Evolutionary conservation across 1,139 yeast species (phyloP), one percentile per base, ranked within the genome.

Genomic region (Kurtzmaniella natalensis): DNA sequence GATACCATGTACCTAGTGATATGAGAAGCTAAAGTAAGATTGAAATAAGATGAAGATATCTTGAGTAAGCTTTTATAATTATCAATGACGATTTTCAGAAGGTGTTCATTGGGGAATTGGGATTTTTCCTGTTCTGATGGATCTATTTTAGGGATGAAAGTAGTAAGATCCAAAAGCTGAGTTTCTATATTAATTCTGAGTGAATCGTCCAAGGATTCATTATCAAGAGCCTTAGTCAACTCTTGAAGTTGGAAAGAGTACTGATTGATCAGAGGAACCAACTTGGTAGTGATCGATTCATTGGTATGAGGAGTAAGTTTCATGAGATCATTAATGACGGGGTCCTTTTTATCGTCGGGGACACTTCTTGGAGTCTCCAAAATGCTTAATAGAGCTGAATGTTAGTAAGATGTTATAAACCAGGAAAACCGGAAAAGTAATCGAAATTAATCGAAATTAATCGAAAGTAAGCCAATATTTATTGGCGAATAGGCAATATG

Each of bases 1-100:
- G 61, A 64, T 14, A 69, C 75, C 38, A 63, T 44, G 38, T 51
- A 69, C 34, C 57, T 57, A 10, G 71, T 67, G 14, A 66, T 45
- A 26, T 58, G 67, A 5, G 70, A 54, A 3, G 70, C 50, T 15
- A 69, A 46, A 1, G 70, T 52, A 30, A 68, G 43, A 43, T 67
- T 66, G 44, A 58, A 58, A 42, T 68, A 67, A 31, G 57, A 51
- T 3, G 64, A 51, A 5, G 62, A 50, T 31, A 66, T 57, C 38
- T 47, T 45, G 33, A 59, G 43, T 11, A 68, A 45, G 6, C 46
- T 44, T 18, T 50, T 48, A 41, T 59, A 69, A 43, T 69, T 69
- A 35, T 69, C 75, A 10, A 69, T 49, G 26, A 69, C 46, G 10
- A 69, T 52, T 37, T 55, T 57, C 3, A 72, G 65, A 21, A 68